Conservation (phyloP, 2,329 filamentous ascomycete species). For the Fusarium praegraminearum region DNA sequence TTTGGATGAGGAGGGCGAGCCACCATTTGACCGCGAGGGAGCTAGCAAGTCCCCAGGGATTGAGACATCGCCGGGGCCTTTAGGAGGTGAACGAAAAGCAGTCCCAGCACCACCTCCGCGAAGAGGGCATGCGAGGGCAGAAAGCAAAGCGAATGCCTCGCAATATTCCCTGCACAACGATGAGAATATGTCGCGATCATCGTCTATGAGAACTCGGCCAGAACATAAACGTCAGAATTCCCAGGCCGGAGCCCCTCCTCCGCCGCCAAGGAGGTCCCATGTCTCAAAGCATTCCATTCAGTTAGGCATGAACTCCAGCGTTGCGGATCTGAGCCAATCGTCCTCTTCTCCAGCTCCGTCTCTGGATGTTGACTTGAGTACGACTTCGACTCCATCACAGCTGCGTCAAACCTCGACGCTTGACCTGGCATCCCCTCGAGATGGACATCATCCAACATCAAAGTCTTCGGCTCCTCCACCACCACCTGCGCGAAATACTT, state of each 20-base stretch:
- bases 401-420: conserved; percentile 21
- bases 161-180: conserved; percentile 46
- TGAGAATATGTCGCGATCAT: conserved; percentile 60
- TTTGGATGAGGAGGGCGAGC: conserved; percentile 62
- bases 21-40: conserved; percentile 66
- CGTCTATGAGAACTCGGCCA: conserved; percentile 61
- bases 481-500: conserved; percentile 60
- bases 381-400: conserved; percentile 17
- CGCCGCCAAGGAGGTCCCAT: conserved; percentile 65
- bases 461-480: conserved; percentile 55
- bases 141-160: conserved; percentile 54
- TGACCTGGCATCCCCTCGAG: conserved; percentile 29
- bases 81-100: conserved; percentile 55
- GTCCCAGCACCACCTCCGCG: conserved; percentile 66
- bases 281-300: conserved; percentile 50
- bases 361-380: conserved; percentile 34
- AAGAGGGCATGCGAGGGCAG: conserved; percentile 59
- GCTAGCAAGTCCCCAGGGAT: conserved; percentile 64
- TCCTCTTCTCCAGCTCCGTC: conserved; percentile 37
- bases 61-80: conserved; percentile 50
- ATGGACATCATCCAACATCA: conserved; percentile 20
- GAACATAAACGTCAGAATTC: conserved; percentile 59
- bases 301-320: conserved; percentile 47
- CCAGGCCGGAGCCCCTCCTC: conserved; percentile 65
- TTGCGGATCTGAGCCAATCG: conserved; percentile 47